Conservation (phyloP, 176 grass and related monocot species). For the Calamus simplicifolius region DNA sequence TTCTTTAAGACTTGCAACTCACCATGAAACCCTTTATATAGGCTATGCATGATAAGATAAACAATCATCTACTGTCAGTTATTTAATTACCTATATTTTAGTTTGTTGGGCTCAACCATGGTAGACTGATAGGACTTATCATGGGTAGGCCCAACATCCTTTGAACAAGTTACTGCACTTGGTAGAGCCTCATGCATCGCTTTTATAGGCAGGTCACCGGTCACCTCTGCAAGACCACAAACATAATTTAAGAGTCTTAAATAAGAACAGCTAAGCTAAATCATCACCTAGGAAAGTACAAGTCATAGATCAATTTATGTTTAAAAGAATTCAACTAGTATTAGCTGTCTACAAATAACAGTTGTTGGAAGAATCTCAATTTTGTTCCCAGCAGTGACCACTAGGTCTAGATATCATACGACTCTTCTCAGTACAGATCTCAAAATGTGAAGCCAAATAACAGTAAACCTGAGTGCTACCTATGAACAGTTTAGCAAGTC, state of each 20-base stretch:
- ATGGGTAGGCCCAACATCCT: slow-evolving; percentile 5
- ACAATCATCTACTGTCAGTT: background rate
- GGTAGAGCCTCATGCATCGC: slow-evolving; percentile 5
- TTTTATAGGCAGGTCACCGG: slow-evolving; percentile 25
- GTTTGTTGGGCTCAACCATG: slow-evolving; percentile 45
- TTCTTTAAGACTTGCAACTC: background rate
- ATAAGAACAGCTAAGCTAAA: background rate
- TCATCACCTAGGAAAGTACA: too few relatives aligned
- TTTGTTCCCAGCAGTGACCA: too few relatives aligned
- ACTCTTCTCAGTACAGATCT: too few relatives aligned
- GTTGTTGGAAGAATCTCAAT: too few relatives aligned
- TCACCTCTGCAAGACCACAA: slow-evolving; percentile 39
- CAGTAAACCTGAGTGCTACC: too few relatives aligned
- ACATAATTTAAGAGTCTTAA: background rate
- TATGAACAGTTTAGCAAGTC: too few relatives aligned
- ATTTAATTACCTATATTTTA: slow-evolving; percentile 53
- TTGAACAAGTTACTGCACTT: slow-evolving; percentile 8
- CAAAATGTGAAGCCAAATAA: too few relatives aligned
- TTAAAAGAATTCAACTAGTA: too few relatives aligned
- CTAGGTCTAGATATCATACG: too few relatives aligned
- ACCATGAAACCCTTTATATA: background rate
- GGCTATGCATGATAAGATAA: background rate
- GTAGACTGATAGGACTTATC: slow-evolving; percentile 23
- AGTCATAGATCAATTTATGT: too few relatives aligned
- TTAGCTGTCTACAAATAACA: too few relatives aligned